phyloP scores from a whole-genome alignment of 108 stramenopile species.

The Thalassiosira profunda region DNA sequence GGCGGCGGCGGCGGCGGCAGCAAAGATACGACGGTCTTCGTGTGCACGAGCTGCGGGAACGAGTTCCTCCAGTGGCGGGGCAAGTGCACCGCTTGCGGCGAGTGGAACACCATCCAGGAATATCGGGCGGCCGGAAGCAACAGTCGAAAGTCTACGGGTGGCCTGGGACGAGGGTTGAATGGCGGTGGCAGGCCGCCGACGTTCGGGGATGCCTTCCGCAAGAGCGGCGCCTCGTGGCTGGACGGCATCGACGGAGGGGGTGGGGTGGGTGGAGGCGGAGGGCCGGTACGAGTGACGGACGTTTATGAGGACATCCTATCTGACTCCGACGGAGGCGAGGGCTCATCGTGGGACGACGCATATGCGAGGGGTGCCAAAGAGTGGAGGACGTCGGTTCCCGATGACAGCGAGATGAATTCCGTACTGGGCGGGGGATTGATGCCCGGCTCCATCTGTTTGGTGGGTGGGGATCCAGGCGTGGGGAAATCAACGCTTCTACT shows the following conservation, averaged over 20 bases:
- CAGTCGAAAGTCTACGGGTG: no score
- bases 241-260: constrained; percentile 54
- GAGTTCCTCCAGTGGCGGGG: constrained; percentile 96
- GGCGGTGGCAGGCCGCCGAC: no score
- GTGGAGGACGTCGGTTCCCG: constrained; percentile 58
- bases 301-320: constrained; percentile 55
- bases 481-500: constrained; percentile 75
- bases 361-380: constrained; percentile 23
- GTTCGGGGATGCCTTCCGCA: constrained; percentile 12
- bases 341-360: constrained; percentile 11
- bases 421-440: constrained; percentile 96
- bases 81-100: constrained; percentile 86
- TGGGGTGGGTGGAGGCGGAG: constrained; percentile 19
- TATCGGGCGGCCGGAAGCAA: constrained; percentile 42
- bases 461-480: constrained; percentile 93
- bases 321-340: not conserved
- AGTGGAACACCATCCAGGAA: constrained; percentile 94
- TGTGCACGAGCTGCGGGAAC: constrained; percentile 87
- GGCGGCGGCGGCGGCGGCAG: constrained; percentile 19
- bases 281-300: constrained; percentile 70
- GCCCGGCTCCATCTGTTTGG: constrained; percentile 85
- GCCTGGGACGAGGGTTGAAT: no score
- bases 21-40: constrained; percentile 41
- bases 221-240: constrained; percentile 57
- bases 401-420: constrained; percentile 85